Conservation (phyloP, 2,329 filamentous ascomycete species). For the Pseudogymnoascus sp. region DNA sequence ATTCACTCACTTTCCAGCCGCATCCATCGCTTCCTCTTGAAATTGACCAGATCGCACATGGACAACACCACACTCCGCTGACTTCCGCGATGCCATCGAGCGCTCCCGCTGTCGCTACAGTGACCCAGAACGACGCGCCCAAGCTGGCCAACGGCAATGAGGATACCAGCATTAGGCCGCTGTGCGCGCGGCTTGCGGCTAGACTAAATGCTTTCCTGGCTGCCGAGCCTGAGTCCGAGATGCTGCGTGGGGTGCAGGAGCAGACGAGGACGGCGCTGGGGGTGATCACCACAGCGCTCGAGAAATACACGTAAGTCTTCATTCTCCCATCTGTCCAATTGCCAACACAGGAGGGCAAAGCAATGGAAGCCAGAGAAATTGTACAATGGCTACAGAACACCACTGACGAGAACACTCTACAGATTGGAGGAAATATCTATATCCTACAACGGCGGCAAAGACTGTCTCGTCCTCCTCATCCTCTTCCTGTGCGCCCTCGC, state of each 20-base stretch:
- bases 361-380: conserved; percentile 7
- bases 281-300: conserved; percentile 69
- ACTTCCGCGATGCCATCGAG: conserved; percentile 10
- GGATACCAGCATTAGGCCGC: conserved; percentile 21
- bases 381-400: conserved; percentile 10
- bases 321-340: conserved; percentile 9
- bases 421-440: conserved; percentile 76
- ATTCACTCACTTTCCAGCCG: conserved; percentile 2
- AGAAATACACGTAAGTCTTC: conserved; percentile 61
- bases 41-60: background rate
- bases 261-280: conserved; percentile 68
- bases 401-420: conserved; percentile 12
- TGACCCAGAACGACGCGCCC: background rate
- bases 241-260: conserved; percentile 48
- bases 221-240: conserved; percentile 20
- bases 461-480: conserved; percentile 87
- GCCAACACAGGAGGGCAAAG: background rate
- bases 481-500: conserved; percentile 66
- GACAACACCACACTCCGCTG: conserved; percentile 1
- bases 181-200: conserved; percentile 24
- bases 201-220: conserved; percentile 28
- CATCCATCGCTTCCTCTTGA: background rate
- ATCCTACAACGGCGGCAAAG: conserved; percentile 97
- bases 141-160: conserved; percentile 10
- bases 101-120: conserved; percentile 4